Conservation (phyloP, 768 basidiomycete species). For the Guyanaporus albipodus region DNA sequence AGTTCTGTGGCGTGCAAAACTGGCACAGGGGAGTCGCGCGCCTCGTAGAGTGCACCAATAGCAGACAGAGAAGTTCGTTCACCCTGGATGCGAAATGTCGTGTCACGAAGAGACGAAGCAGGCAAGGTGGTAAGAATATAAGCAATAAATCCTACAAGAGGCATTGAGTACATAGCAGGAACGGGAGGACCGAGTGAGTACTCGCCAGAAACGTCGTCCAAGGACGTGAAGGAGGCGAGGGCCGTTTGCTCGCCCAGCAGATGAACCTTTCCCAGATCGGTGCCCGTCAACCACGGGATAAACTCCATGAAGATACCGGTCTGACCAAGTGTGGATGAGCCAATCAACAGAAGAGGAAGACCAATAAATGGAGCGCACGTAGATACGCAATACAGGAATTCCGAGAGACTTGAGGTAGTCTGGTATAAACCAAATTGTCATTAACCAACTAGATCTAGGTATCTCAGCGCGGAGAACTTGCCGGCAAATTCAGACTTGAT, state of each 20-base stretch:
- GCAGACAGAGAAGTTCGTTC: constrained; percentile 21
- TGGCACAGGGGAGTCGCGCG: constrained; percentile 16
- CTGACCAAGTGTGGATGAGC: constrained; percentile 4
- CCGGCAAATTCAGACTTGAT: constrained; percentile 18
- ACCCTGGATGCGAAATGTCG: constrained; percentile 17
- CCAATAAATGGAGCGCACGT: constrained; percentile 15
- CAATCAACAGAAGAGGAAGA: neutral
- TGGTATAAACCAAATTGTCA: neutral
- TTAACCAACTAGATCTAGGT: neutral
- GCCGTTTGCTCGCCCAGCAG: constrained; percentile 21
- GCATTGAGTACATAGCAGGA: neutral
- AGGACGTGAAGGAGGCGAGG: constrained; percentile 23
- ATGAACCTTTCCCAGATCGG: constrained; percentile 8
- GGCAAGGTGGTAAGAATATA: constrained; percentile 20
- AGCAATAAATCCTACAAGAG: constrained; percentile 14
- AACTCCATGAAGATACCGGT: constrained; percentile 23
- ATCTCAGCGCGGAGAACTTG: too few species aligned
- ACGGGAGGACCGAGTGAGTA: constrained; percentile 11
- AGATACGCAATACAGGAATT: constrained; percentile 19
- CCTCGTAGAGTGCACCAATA: constrained; percentile 28
- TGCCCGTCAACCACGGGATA: constrained; percentile 22
- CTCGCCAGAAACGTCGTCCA: constrained; percentile 23
- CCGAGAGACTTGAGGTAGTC: constrained; percentile 12
- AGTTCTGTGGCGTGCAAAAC: constrained; percentile 23
- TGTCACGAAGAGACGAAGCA: constrained; percentile 6